Conservation (phyloP, 2,329 filamentous ascomycete species). For the Fusarium verrucosum region DNA sequence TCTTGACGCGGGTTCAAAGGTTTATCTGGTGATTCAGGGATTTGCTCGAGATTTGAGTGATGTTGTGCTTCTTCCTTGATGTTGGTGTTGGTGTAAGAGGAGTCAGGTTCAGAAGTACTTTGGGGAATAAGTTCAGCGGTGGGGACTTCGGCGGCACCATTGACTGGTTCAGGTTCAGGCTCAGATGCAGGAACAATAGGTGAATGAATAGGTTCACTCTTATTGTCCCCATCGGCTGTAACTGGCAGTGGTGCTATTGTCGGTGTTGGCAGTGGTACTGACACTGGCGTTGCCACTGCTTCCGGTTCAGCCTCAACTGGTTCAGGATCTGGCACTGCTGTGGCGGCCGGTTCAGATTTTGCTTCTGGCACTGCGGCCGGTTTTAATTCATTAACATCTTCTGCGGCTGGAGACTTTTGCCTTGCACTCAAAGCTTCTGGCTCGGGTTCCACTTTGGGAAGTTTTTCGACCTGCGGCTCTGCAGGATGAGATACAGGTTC, state of each 20-base stretch:
- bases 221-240: constrained; percentile 4
- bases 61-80: constrained; percentile 27
- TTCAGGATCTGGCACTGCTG: neutral
- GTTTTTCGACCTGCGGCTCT: constrained; percentile 28
- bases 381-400: neutral
- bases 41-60: constrained; percentile 11
- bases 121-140: constrained; percentile 8
- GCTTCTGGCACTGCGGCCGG: constrained; percentile 1
- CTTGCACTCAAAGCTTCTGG: constrained; percentile 11
- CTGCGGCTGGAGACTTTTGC: constrained; percentile 10
- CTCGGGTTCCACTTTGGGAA: constrained; percentile 36
- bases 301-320: neutral
- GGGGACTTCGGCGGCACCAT: constrained; percentile 9
- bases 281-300: neutral
- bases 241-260: neutral
- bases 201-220: constrained; percentile 20
- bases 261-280: neutral
- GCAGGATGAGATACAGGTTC: constrained; percentile 26
- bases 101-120: constrained; percentile 2
- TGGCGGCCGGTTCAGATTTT: constrained; percentile 8
- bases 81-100: constrained; percentile 7
- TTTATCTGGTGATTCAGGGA: constrained; percentile 13
- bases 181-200: constrained; percentile 10
- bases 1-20: constrained; percentile 5
- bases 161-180: constrained; percentile 11